phyloP scores from a whole-genome alignment of 768 basidiomycete genomes.

The Leccinum uliginosum region DNA sequence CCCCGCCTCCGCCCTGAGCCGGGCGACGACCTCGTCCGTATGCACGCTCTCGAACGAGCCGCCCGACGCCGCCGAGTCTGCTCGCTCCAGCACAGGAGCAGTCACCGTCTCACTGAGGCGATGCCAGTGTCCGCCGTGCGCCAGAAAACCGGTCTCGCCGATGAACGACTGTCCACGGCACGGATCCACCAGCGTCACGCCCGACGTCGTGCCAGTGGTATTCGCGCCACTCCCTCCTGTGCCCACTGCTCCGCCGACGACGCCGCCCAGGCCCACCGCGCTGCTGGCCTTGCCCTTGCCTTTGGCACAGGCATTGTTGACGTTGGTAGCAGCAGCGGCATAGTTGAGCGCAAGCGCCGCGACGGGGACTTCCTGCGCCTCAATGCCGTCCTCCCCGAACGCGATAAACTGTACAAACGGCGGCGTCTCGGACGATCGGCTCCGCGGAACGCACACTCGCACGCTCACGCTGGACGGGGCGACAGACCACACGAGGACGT shows the following conservation, averaged over 20 bases:
- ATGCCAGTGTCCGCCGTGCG: constrained; percentile 47
- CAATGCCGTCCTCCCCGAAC: constrained; percentile 67
- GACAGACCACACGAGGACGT: constrained; percentile 53
- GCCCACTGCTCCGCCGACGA: too few species aligned
- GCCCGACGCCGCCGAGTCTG: constrained; percentile 41
- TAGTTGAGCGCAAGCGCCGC: constrained; percentile 34
- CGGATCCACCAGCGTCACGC: constrained; percentile 39
- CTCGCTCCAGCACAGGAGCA: constrained; percentile 37
- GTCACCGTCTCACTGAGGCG: constrained; percentile 16
- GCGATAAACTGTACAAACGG: constrained; percentile 66
- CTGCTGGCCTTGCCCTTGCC: constrained; percentile 42
- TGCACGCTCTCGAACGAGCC: constrained; percentile 49
- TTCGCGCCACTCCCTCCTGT: neutral
- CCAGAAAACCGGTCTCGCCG: constrained; percentile 52
- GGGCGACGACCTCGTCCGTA: constrained; percentile 44
- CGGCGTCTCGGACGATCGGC: neutral
- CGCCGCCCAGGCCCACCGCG: neutral
- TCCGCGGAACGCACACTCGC: constrained; percentile 41
- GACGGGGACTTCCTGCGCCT: constrained; percentile 65
- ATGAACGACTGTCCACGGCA: constrained; percentile 57
- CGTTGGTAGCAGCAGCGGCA: neutral
- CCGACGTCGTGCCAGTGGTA: constrained; percentile 2
- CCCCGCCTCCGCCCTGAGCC: constrained; percentile 54
- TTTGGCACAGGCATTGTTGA: constrained; percentile 4
- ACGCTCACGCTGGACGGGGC: constrained; percentile 51